phyloP scores from a whole-genome alignment of 2,329 filamentous ascomycete species.

The Elsinoe perseae region DNA sequence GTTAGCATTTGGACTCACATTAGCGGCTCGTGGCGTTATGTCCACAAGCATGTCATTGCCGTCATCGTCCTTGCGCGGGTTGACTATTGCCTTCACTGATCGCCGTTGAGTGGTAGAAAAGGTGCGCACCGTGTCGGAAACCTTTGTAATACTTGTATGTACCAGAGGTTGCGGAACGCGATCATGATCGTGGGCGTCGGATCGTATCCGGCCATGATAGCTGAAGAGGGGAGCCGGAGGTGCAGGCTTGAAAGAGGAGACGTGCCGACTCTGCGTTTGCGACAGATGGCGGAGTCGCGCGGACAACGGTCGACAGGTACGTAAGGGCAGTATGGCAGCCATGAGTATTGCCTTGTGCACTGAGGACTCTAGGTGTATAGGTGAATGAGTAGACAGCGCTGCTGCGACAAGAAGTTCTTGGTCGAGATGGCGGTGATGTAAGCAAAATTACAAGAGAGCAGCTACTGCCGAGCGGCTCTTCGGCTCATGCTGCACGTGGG shows the following conservation, averaged over 20 bases:
- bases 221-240: no score
- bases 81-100: slow-evolving; percentile 42
- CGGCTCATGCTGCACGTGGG: not conserved
- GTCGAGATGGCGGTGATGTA: slow-evolving; percentile 1
- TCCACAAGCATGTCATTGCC: slow-evolving; percentile 76
- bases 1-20: slow-evolving; percentile 46
- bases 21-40: slow-evolving; percentile 74
- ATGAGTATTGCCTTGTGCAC: no score
- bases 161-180: no score
- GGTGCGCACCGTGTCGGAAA: not conserved
- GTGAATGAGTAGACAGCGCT: not conserved
- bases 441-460: not conserved
- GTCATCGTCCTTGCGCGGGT: slow-evolving; percentile 72
- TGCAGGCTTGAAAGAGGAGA: not conserved
- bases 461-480: slow-evolving; percentile 1
- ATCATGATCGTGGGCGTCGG: no score
- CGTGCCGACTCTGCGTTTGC: not conserved
- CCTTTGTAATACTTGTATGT: no score
- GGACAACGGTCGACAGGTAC: not conserved
- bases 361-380: no score
- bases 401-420: not conserved
- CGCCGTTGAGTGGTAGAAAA: slow-evolving; percentile 20
- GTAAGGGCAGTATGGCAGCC: no score
- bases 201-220: no score
- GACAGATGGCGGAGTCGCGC: not conserved